These are phyloP conservation scores for Mycena galopus DNA, from an alignment of 768 basidiomycete species.

Conservation along the genomic window DNA sequence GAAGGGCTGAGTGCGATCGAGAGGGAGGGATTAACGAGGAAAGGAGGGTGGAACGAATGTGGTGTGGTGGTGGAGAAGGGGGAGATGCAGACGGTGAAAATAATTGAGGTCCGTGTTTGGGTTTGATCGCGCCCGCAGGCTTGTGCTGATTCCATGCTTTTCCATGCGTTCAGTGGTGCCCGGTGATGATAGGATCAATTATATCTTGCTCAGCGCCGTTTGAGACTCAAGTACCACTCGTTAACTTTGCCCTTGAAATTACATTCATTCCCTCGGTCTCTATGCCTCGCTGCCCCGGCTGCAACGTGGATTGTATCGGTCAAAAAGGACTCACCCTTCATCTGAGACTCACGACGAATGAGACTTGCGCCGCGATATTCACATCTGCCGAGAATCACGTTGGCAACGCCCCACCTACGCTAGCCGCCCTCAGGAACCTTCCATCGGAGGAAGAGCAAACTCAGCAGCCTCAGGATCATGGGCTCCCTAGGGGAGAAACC, in stretches of 20 bases:
- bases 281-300: conserved; percentile 2
- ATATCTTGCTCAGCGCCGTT: background rate
- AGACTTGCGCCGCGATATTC: conserved; percentile 1
- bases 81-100: background rate
- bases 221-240: background rate
- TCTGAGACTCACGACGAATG: background rate
- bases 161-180: background rate
- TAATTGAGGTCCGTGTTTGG: background rate
- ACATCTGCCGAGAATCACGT: background rate
- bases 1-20: background rate
- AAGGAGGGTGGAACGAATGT: background rate
- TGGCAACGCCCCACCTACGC: background rate
- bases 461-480: background rate
- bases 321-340: conserved; percentile 9
- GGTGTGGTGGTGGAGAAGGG: background rate
- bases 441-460: background rate
- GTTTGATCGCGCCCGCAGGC: background rate
- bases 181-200: background rate
- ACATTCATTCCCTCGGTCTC: background rate
- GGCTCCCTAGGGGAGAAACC: background rate
- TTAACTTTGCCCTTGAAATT: background rate
- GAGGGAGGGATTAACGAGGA: background rate
- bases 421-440: background rate
- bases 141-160: background rate
- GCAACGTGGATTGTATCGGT: background rate